These are phyloP conservation scores for Chloromonas sp. DNA, from an alignment of 163 green algal genomes.

Conservation along the genomic window DNA sequence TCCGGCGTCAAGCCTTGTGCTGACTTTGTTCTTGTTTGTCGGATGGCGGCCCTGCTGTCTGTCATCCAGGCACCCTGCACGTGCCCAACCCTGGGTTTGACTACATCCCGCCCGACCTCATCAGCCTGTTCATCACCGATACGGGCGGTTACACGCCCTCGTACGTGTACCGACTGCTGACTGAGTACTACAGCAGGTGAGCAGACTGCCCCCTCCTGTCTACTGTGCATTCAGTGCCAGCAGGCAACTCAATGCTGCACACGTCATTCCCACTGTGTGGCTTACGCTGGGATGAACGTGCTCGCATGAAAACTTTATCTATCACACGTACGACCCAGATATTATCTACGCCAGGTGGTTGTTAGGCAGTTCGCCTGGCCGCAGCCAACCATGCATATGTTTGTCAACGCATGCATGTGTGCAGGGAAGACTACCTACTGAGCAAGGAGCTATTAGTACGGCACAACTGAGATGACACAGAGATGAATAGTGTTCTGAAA, in stretches of 20 bases:
- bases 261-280: neutral
- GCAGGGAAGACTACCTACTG: conserved; percentile 4
- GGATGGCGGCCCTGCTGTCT: too few relatives aligned
- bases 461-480: too few relatives aligned
- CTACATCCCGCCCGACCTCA: conserved; percentile 89
- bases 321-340: neutral
- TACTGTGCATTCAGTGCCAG: neutral
- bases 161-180: conserved; percentile 92
- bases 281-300: neutral
- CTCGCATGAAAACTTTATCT: neutral
- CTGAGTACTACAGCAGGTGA: conserved; percentile 73
- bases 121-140: conserved; percentile 92
- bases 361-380: neutral
- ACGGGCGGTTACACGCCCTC: conserved; percentile 88
- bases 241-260: neutral
- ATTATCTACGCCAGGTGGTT: neutral
- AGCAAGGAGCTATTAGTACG: neutral
- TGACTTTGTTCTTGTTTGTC: too few relatives aligned
- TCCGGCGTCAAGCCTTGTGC: too few relatives aligned
- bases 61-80: conserved; percentile 42
- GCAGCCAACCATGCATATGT: neutral
- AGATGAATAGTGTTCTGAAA: too few relatives aligned
- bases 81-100: conserved; percentile 87
- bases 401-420: neutral
- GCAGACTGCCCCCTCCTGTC: too few relatives aligned